phyloP scores from a whole-genome alignment of 306 rosid species.

The Malus sieversii region DNA sequence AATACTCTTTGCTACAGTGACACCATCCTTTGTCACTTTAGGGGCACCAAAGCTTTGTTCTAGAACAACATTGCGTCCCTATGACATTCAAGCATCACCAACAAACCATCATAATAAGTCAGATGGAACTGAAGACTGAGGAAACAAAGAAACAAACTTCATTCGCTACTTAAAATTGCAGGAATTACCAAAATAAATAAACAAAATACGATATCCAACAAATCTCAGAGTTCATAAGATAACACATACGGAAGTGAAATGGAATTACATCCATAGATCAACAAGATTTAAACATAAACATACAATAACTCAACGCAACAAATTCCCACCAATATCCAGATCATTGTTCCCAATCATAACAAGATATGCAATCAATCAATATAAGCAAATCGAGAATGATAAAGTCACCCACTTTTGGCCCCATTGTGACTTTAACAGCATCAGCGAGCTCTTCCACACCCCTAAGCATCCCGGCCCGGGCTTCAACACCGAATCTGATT shows the following conservation, averaged over 20 bases:
- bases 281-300: not conserved
- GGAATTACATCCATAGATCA: not conserved
- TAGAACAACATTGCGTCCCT: slow-evolving; percentile 50
- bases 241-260: not conserved
- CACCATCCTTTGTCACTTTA: slow-evolving; percentile 52
- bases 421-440: slow-evolving; percentile 49
- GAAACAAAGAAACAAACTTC: not conserved
- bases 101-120: not conserved
- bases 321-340: not conserved
- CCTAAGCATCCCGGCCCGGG: slow-evolving; percentile 43
- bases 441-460: slow-evolving; percentile 54
- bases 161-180: not conserved
- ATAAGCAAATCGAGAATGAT: not conserved
- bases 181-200: not conserved
- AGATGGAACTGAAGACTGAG: not conserved
- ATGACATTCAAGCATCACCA: not conserved
- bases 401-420: slow-evolving; percentile 32
- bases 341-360: not conserved
- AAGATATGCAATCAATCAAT: not conserved
- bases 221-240: not conserved
- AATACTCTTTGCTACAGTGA: slow-evolving; percentile 49
- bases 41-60: slow-evolving; percentile 57
- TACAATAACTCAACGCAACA: not conserved
- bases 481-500: slow-evolving; percentile 43
- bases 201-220: not conserved